Evolutionary conservation across 2,329 filamentous ascomycete genomes (phyloP).

Genomic region (Sphaerulina musiva): DNA sequence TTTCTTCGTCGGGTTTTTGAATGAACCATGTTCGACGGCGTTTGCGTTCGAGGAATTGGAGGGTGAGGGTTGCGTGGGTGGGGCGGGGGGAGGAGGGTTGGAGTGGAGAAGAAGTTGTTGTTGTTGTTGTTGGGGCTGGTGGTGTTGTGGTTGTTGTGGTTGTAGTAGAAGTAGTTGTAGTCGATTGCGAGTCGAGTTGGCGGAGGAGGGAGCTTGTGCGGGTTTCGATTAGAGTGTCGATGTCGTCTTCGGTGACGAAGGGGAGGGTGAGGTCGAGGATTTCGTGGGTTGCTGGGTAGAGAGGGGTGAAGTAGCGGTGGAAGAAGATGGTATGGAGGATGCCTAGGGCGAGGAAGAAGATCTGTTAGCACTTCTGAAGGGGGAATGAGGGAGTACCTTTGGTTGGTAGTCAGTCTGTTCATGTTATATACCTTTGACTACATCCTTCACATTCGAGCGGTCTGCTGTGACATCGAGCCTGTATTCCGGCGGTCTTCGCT

Average conservation of each 20-base stretch:
- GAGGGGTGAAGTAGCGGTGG: conserved; percentile 89
- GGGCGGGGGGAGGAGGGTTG: conserved; percentile 32
- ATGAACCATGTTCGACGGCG: conserved; percentile 74
- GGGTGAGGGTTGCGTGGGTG: conserved; percentile 60
- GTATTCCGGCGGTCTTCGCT: conserved; percentile 71
- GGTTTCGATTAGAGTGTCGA: conserved; percentile 89
- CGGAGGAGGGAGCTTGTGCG: conserved; percentile 72
- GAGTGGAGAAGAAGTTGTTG: background rate
- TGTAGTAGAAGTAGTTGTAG: conserved; percentile 15
- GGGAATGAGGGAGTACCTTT: too few relatives aligned
- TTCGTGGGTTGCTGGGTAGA: conserved; percentile 76
- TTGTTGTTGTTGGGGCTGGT: too few relatives aligned
- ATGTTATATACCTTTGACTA: conserved; percentile 63
- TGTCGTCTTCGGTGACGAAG: conserved; percentile 79
- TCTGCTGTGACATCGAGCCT: conserved; percentile 91
- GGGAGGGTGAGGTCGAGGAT: conserved; percentile 86
- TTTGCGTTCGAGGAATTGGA: conserved; percentile 93
- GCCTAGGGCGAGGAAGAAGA: conserved; percentile 47
- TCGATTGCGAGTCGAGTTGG: conserved; percentile 53
- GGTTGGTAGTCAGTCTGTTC: background rate
- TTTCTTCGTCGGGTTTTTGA: conserved; percentile 75
- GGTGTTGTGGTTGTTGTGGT: too few relatives aligned
- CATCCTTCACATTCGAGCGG: conserved; percentile 79
- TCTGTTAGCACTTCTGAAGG: background rate
- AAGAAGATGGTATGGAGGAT: conserved; percentile 98